Conservation (phyloP, 768 basidiomycete genomes). For the Mrakia frigida region DNA sequence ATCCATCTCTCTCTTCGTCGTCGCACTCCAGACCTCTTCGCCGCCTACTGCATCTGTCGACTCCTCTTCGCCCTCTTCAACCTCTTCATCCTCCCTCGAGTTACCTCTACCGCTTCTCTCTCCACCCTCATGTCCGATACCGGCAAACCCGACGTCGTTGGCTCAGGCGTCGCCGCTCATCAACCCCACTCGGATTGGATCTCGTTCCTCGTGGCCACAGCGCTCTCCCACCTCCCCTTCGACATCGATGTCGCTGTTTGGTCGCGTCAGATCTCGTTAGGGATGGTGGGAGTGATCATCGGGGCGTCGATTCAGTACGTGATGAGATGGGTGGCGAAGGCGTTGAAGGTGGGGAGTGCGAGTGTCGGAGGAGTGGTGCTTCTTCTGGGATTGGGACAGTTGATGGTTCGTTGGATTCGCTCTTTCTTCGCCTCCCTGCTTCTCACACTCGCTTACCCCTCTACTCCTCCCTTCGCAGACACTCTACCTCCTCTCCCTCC, state of each 20-base stretch:
- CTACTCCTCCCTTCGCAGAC: conserved; percentile 50
- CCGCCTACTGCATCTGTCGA: conserved; percentile 30
- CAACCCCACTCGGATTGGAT: conserved; percentile 29
- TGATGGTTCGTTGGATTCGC: conserved; percentile 59
- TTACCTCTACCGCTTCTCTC: conserved; percentile 7
- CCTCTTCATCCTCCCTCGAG: conserved; percentile 24
- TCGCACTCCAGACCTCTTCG: conserved; percentile 26
- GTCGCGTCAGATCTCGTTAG: conserved; percentile 58
- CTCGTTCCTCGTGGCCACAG: conserved; percentile 28
- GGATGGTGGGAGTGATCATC: conserved; percentile 71
- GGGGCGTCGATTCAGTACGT: conserved; percentile 66
- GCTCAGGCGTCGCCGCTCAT: too few species aligned
- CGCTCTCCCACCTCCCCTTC: conserved; percentile 28
- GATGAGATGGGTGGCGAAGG: conserved; percentile 61
- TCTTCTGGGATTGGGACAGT: conserved; percentile 68
- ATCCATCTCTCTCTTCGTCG: neutral
- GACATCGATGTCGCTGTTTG: conserved; percentile 29
- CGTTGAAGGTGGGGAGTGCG: conserved; percentile 60
- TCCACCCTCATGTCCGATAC: neutral
- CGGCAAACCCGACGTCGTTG: neutral
- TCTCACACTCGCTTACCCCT: neutral
- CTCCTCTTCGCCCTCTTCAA: conserved; percentile 27
- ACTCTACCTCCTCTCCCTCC: conserved; percentile 73
- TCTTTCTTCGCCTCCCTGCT: neutral
- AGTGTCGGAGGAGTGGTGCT: conserved; percentile 70